phyloP scores from a whole-genome alignment of 2,329 filamentous ascomycete species.

The Trichothecium roseum region DNA sequence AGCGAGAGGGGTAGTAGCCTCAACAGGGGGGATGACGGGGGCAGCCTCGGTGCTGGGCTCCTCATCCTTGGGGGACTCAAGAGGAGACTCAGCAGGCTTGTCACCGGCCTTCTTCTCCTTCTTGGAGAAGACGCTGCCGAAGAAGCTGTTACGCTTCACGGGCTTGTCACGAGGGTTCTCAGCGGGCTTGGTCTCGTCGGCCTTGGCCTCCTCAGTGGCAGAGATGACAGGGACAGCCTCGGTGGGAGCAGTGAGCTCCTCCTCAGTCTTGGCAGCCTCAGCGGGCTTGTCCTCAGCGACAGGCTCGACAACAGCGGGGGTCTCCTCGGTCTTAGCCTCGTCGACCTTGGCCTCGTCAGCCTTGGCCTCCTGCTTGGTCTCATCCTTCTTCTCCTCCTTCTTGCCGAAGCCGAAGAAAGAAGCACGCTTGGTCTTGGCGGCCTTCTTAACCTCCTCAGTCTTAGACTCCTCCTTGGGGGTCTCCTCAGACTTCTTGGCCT shows the following conservation, averaged over 20 bases:
- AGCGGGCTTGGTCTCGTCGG: constrained; percentile 27
- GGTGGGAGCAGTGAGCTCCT: constrained; percentile 24
- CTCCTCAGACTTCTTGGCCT: constrained; percentile 14
- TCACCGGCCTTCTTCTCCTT: constrained; percentile 51
- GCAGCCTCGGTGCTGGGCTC: constrained; percentile 37
- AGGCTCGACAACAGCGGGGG: constrained; percentile 24
- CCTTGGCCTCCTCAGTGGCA: constrained; percentile 14
- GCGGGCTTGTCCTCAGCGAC: constrained; percentile 20
- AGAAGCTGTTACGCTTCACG: constrained; percentile 47
- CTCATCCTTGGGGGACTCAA: constrained; percentile 26
- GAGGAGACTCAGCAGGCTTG: constrained; percentile 25
- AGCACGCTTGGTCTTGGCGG: constrained; percentile 53
- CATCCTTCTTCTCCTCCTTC: constrained; percentile 37
- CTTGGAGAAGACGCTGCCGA: constrained; percentile 38
- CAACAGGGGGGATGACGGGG: constrained; percentile 49
- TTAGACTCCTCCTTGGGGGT: constrained; percentile 35
- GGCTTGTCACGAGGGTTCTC: constrained; percentile 38
- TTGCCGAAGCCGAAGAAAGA: constrained; percentile 55
- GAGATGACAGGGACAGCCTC: constrained; percentile 20
- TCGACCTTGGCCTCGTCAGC: constrained; percentile 15
- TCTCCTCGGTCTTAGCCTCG: constrained; percentile 20
- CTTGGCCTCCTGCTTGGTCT: no score
- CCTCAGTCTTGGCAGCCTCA: constrained; percentile 16
- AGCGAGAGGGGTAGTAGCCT: constrained; percentile 44
- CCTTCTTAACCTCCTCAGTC: constrained; percentile 49